phyloP scores from a whole-genome alignment of 345 rosid genomes.

The Salix exigua region DNA sequence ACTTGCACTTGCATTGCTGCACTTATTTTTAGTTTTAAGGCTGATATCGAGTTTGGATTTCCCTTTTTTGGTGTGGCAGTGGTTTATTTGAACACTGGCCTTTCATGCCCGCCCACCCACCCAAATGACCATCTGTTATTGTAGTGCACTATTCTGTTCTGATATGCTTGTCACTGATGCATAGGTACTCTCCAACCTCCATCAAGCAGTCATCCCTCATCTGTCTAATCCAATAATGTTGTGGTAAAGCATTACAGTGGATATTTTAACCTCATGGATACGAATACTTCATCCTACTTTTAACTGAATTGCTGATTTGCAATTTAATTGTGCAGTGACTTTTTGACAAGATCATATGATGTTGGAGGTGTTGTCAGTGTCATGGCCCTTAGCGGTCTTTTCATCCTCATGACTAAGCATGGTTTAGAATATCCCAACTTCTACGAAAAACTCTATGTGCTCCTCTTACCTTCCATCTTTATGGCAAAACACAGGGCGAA shows the following conservation, averaged over 20 bases:
- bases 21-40: no score
- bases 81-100: no score
- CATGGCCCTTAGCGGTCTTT: conserved; percentile 92
- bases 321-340: conserved; percentile 59
- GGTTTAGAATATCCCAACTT: conserved; percentile 90
- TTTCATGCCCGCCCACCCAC: no score
- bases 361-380: conserved; percentile 95
- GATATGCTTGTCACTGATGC: conserved; percentile 15
- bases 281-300: background rate
- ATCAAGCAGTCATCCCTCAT: conserved; percentile 72
- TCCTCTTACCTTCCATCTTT: conserved; percentile 77
- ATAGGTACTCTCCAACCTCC: conserved; percentile 76
- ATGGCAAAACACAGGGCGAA: conserved; percentile 85
- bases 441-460: conserved; percentile 73
- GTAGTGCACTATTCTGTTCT: background rate
- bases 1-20: no score
- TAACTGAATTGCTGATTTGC: conserved; percentile 9
- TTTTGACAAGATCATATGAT: conserved; percentile 84
- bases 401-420: conserved; percentile 83
- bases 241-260: conserved; percentile 39
- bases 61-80: no score
- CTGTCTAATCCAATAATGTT: conserved; percentile 73
- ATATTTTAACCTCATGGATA: conserved; percentile 6
- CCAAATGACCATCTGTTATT: background rate
- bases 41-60: no score